Evolutionary conservation across 23 red algal genomes (phyloP).

Genomic region (Gracilaria domingensis): DNA sequence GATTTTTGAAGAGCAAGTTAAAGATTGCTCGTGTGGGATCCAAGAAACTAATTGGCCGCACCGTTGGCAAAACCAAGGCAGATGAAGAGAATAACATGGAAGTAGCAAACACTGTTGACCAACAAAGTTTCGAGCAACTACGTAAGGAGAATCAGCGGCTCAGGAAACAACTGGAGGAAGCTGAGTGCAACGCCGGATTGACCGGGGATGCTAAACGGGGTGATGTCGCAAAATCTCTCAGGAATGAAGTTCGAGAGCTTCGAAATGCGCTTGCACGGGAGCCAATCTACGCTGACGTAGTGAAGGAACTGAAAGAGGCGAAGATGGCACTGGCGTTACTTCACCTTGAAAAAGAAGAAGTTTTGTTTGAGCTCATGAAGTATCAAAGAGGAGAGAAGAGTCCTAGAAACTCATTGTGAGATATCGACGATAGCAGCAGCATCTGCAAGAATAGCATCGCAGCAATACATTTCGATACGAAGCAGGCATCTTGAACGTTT

Average conservation of each 20-base stretch:
- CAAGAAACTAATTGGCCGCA: slow-evolving; percentile 66
- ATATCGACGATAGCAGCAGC: not conserved
- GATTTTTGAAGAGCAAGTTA: slow-evolving; percentile 58
- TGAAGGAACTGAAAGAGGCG: slow-evolving; percentile 81
- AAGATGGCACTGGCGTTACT: slow-evolving; percentile 83
- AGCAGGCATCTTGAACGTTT: not conserved
- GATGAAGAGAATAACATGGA: slow-evolving; percentile 54
- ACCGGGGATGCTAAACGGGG: slow-evolving; percentile 34
- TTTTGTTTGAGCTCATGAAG: slow-evolving; percentile 70
- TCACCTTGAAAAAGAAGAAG: slow-evolving; percentile 76
- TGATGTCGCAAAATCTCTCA: slow-evolving; percentile 62
- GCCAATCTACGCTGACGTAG: slow-evolving; percentile 71
- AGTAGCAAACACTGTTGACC: slow-evolving; percentile 39
- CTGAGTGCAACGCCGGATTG: slow-evolving; percentile 2
- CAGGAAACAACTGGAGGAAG: slow-evolving; percentile 78
- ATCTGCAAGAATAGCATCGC: not conserved
- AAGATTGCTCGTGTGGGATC: slow-evolving; percentile 57
- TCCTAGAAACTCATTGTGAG: slow-evolving; percentile 19
- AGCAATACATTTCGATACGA: not conserved
- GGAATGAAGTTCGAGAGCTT: slow-evolving; percentile 69
- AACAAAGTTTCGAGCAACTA: slow-evolving; percentile 46
- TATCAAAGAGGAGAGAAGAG: slow-evolving; percentile 68
- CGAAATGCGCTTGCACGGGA: slow-evolving; percentile 64
- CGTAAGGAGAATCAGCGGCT: slow-evolving; percentile 72
- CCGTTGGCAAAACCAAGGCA: slow-evolving; percentile 11